Base-by-base conservation (phyloP, 2,329 filamentous ascomycete species). In the Lecanoromycetidae sp. region DNA sequence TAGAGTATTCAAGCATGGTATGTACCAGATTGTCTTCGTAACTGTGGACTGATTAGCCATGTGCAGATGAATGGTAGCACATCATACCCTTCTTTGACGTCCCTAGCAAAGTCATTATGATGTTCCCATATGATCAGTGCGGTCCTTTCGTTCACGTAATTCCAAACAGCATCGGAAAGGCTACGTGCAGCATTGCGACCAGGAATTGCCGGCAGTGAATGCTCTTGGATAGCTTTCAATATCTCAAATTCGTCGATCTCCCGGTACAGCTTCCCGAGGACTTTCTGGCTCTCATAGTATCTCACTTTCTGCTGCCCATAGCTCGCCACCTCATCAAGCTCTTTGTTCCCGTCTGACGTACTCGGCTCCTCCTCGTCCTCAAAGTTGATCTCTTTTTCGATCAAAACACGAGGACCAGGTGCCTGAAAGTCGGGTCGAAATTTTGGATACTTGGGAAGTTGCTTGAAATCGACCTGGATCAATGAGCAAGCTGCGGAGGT, bases 21-120 rank as follows among this genome's bases (percentile, higher is more conserved):
- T 55, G 49, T 2, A 35, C 30, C 5, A 55, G 41, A 15, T 66
- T 68, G 19, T 70, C 66, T 56, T 78, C 72, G 58, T 79, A 80
- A 13, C 66, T 63, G 39, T 65, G 67, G 0, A 57, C 1, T 67
- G 60, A 35, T 74, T 63, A 2, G 56, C 49, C 5, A 13, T 36
- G 66, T 71, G 19, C 75, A 75, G 25, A 71, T 3, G 36, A 19
- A 27, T 17, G n/a, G 19, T 17, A 25, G 8, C 3, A 12, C 17
- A 20, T 19, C 52, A 45, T 26, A 54, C 41, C 27, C 46, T 6
- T 55, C 53, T 29, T 38, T 53, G 20, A 54, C 34, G 19, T 46
- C 45, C 4, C 17, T 12, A 8, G 53, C 53, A 25, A 48, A 54
- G 3, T 37, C 29, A 12, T 39, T 2, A 29, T 48, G 44, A 40